Base-by-base conservation (phyloP, 75 land plant species). In the Cryptomeria japonica region DNA sequence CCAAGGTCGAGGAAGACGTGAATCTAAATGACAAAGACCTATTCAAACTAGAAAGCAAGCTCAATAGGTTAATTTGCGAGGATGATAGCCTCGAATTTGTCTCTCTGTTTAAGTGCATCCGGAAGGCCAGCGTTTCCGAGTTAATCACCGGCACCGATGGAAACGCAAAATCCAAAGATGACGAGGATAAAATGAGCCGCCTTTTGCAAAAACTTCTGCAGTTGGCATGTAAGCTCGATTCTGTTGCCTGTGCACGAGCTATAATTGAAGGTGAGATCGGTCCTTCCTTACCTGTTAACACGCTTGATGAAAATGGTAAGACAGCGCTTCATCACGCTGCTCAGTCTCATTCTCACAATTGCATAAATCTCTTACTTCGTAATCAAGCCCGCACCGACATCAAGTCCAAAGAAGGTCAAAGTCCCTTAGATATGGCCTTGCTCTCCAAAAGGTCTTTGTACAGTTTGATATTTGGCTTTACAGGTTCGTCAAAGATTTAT, bases 271-370 rank as follows among this genome's bases (percentile, higher is more conserved):
- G 91, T 11, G 87, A 86, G 46, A 28, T 86, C 25, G 91, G 90
- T 32, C 25, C 55, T 44, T 61, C 80, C 11, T 73, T 88, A 14
- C 46, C 83, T 46, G 87, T 93, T 32, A 91, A 93, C 86, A 88
- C 87, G 38, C 38, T 83, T 31, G 91, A 93, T 56, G 91, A 86
- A 32, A 13, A 78, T 19, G 93, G 89, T 5, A 46, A 41, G 51
- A 78, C 93, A 83, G 84, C 93, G 28, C 88, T 93, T 55, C 94
- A 93, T 51, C 58, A 87, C 8, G 94, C 94, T 78, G 91, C 93
- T 31, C 86, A 86, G 12, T 58, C 31, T 31, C 94, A 90, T 86
- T 89, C 94, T 31, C 11, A 80, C 1, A 86, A 87, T 3, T 93
- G 94, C 86, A 86, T 90, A 19, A 88, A 90, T 58, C 56, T 93